Evolutionary conservation across 1,284 basidiomycete genomes (phyloP), one percentile per base, ranked within the genome.

Genomic region (Cryptococcus sp.): DNA sequence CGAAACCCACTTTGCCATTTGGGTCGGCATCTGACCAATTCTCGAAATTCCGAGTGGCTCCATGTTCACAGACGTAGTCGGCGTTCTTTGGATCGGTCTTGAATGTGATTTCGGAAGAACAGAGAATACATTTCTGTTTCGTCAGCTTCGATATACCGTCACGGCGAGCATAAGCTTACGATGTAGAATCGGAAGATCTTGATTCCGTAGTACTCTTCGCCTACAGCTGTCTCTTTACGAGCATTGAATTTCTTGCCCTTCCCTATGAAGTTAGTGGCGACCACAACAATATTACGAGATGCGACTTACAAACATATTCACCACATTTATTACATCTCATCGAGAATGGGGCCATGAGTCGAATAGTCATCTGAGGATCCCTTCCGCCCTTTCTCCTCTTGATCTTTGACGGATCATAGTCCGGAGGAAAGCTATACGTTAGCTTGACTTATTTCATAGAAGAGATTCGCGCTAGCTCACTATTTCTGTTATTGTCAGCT

Each of bases 211-310:
- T 99, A 99, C 63, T 94, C 91, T 72, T 98, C 92, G 1, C 90
- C 91, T 7, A 91, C 85, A 14, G 96, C 96, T 0, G 92, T 96
- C 79, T 98, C 96, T 72, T 99, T 98, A 47, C 94, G 82, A 2
- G 96, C 96, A 64, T 99, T 98, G 80, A 99, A 98, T 77, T 98
- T 99, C 78, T 98, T 98, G 43, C 94, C 96, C 72, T 97, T 80
- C 67, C 81, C 80, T 74, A 48, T 7, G 4, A 1, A 44, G 44
- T 25, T 19, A 37, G 39, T 19, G 11, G 39, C 9, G 39, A 13
- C 39, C 39, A 41, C 39, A 19, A 41, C 39, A 14, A 21, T 41
- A 7, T 25, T 21, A 37, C 40, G 21, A 31, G 23, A 18, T 4
- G 2, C 16, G 34, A 69, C 73, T 69, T 86, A 79, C 92, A 93